phyloP scores from a whole-genome alignment of 768 basidiomycete genomes.

The Leucocoprinus sp. region DNA sequence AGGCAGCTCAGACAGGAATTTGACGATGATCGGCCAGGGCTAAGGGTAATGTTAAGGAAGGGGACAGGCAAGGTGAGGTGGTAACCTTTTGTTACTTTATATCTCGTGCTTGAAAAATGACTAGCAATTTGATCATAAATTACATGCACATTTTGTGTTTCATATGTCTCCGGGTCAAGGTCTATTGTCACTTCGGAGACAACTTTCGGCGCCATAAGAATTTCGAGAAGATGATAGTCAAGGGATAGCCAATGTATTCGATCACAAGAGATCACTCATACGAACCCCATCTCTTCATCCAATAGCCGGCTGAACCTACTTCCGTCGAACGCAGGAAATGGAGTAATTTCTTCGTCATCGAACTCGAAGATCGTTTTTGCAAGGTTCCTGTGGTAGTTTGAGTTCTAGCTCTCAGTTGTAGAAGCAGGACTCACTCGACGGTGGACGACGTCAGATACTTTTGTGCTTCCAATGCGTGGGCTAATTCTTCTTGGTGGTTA shows the following conservation, averaged over 20 bases:
- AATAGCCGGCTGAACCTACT: conserved; percentile 58
- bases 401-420: background rate
- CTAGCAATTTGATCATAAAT: conserved; percentile 81
- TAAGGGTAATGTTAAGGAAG: conserved; percentile 21
- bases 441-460: conserved; percentile 51
- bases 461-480: conserved; percentile 50
- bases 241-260: conserved; percentile 5
- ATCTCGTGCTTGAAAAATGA: conserved; percentile 85
- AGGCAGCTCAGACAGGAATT: conserved; percentile 64
- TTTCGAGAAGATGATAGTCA: conserved; percentile 11
- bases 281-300: conserved; percentile 76
- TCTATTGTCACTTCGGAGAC: conserved; percentile 35
- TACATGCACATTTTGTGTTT: conserved; percentile 68
- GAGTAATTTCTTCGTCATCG: conserved; percentile 33
- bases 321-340: conserved; percentile 65
- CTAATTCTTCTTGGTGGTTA: conserved; percentile 90
- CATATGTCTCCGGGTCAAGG: conserved; percentile 51
- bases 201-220: conserved; percentile 22
- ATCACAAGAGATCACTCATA: conserved; percentile 10
- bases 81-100: conserved; percentile 49
- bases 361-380: conserved; percentile 44
- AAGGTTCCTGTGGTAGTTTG: conserved; percentile 35
- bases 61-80: background rate
- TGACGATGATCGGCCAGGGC: conserved; percentile 86
- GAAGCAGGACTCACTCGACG: conserved; percentile 41